These are phyloP conservation scores for Ehretia macrophylla DNA, from an alignment of 257 asterid species.

Conservation along the genomic window DNA sequence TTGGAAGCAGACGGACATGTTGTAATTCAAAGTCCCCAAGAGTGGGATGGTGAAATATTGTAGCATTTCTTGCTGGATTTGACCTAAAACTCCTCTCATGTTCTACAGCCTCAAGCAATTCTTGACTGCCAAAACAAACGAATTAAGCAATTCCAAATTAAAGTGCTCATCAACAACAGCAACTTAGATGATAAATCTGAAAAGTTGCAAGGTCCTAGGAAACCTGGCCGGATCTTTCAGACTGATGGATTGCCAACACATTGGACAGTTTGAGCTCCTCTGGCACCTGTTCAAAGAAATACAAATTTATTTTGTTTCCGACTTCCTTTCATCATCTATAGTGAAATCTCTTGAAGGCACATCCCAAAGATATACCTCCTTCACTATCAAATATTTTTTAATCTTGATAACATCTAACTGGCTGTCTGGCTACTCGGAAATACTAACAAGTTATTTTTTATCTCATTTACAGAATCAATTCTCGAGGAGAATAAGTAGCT, in stretches of 20 bases:
- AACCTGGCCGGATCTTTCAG: conserved; percentile 82
- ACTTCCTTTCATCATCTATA: neutral
- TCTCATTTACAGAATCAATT: too few species aligned
- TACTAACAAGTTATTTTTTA: too few species aligned
- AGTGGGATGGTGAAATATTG: conserved; percentile 70
- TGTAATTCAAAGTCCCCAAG: conserved; percentile 72
- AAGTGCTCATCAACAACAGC: conserved; percentile 7
- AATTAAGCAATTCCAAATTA: conserved; percentile 2
- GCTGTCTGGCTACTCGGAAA: too few species aligned
- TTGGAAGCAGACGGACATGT: conserved; percentile 47
- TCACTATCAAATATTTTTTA: too few species aligned
- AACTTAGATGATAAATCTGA: conserved; percentile 2
- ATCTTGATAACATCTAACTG: too few species aligned
- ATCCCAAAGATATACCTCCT: too few species aligned
- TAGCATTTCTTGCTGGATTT: conserved; percentile 58
- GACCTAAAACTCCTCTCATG: conserved; percentile 59
- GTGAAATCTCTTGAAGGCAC: neutral
- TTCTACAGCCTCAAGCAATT: conserved; percentile 83
- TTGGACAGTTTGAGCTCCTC: conserved; percentile 94
- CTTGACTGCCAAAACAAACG: conserved; percentile 61
- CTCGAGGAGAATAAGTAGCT: too few species aligned
- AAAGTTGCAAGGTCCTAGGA: neutral
- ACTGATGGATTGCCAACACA: conserved; percentile 91
- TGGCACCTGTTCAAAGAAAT: conserved; percentile 63
- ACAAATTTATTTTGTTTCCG: neutral